Evolutionary conservation across 2,329 filamentous ascomycete genomes (phyloP).

Genomic region (Aspergillus brasiliensis): DNA sequence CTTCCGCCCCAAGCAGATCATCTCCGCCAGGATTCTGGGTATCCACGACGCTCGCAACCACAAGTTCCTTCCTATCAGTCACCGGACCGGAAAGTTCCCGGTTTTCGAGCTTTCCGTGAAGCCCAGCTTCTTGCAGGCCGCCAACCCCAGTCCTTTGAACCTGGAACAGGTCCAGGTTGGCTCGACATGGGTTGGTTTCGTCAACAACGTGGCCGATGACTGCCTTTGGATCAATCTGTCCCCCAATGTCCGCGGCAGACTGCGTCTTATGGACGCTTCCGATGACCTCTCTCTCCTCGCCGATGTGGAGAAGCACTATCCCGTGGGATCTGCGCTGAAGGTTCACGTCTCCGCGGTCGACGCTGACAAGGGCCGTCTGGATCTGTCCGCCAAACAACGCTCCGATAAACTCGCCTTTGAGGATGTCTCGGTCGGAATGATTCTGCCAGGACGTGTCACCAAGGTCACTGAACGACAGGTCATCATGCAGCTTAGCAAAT

Average conservation of each 20-base stretch:
- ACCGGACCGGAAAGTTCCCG: constrained; percentile 74
- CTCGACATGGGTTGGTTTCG: constrained; percentile 74
- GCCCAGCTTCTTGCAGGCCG: constrained; percentile 57
- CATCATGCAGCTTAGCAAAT: constrained; percentile 80
- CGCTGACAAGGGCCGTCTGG: constrained; percentile 70
- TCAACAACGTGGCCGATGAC: constrained; percentile 83
- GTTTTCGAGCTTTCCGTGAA: constrained; percentile 88
- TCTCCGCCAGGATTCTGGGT: constrained; percentile 78
- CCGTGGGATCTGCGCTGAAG: constrained; percentile 82
- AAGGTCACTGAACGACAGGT: constrained; percentile 83
- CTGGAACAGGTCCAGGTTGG: constrained; percentile 73
- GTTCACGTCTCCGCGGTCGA: constrained; percentile 78
- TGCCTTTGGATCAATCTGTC: constrained; percentile 90
- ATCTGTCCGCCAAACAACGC: constrained; percentile 76
- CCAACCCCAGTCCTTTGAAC: constrained; percentile 64
- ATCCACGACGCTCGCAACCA: constrained; percentile 89
- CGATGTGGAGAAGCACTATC: constrained; percentile 77
- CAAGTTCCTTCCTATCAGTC: constrained; percentile 86
- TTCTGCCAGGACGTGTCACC: constrained; percentile 80
- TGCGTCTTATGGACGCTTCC: constrained; percentile 80
- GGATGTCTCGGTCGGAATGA: constrained; percentile 74
- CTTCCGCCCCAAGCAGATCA: constrained; percentile 70
- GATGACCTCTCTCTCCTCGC: constrained; percentile 80
- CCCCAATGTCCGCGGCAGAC: constrained; percentile 80
- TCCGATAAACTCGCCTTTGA: constrained; percentile 66